Base-by-base conservation (phyloP, 2,329 filamentous ascomycete species). In the Elsinoe necatrix region DNA sequence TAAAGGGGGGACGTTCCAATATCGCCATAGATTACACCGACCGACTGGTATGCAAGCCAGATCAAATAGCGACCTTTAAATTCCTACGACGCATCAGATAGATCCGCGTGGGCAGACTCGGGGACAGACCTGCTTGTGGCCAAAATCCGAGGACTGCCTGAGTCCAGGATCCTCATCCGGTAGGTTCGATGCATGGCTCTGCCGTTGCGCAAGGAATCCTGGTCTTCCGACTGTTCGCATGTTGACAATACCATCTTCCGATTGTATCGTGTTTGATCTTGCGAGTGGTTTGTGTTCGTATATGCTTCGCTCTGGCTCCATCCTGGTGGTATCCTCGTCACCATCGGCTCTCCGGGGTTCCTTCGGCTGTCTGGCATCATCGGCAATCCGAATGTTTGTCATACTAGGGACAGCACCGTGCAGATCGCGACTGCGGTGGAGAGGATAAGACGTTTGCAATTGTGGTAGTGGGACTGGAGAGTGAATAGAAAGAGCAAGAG, bases 1-100 rank as follows among this genome's bases (percentile, higher is more conserved):
- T 87, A 87, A 16, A 87, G 78, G n/a, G 83, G 83, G 59, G 77
- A 81, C 4, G 73, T 82, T 57, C 83, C 84, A 63, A 86, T 85
- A 61, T 87, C 84, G 21, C 84, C 84, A 60, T 87, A 86, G 52
- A 86, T 86, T 39, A 84, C 81, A 52, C 84, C 83, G 27, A 77
- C 79, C 2, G 78, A 81, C 68, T 86, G 82, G 65, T 84, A 86
- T 21, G 82, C 78, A 42, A 84, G 74, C 77, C 79, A 65, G 18
- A 67, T 52, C 27, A 69, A 60, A 45, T 67, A 58, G 3, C 52
- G 62, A 31, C 66, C 67, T 21, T 59, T 63, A 62, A 72, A 72
- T 4, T 63, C 60, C 61, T 68, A 65, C 31, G 12, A 20, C 2
- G 21, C 8, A 42, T 29, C 4, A 9, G 50, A 16, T 18, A 52